Evolutionary conservation across 495 filamentous ascomycete genomes (phyloP), one percentile per base, ranked within the genome.

Genomic region (Aspergillus funiculosus): DNA sequence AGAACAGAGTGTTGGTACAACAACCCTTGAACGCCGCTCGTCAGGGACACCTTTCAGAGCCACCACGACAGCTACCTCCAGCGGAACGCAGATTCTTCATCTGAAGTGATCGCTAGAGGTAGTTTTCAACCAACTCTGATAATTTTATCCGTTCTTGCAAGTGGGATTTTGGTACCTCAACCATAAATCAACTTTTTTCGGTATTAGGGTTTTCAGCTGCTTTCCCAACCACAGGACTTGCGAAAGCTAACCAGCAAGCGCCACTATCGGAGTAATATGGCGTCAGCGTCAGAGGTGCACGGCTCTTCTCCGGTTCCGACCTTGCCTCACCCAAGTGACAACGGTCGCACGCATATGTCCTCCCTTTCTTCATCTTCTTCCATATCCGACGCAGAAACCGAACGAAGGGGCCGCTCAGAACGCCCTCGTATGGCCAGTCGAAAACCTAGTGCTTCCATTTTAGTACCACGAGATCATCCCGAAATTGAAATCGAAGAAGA

Each of bases 401-500:
- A 71, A 35, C 69, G 69, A 26, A 63, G 65, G 37, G 64, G 64
- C 29, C 65, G 69, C 45, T 58, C 63, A 20, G 68, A 73, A 59
- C 81, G 58, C 51, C 76, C 64, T 54, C 73, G 61, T 61, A 75
- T 67, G 64, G 72, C 56, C 56, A 82, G 76, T 55, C 76, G 86
- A 27, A 86, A 86, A 65, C 82, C 81, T 39, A 87, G 82, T 56
- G 85, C 83, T 48, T 87, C 87, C 22, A 85, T 89, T 51, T 82
- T 94, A 47, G 80, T 91, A 13, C 83, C 86, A 13, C 76, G 85
- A 42, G 83, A 89, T 54, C 80, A 81, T 32, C 72, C 74, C 8
- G 75, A 79, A 42, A 79, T 86, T 39, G 81, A 86, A 54, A 73
- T 83, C 7, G 63, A 82, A 48, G 73, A 84, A 28, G 77, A 82